phyloP scores from a whole-genome alignment of 768 basidiomycete genomes.

The Rhizopogon vinicolor region DNA sequence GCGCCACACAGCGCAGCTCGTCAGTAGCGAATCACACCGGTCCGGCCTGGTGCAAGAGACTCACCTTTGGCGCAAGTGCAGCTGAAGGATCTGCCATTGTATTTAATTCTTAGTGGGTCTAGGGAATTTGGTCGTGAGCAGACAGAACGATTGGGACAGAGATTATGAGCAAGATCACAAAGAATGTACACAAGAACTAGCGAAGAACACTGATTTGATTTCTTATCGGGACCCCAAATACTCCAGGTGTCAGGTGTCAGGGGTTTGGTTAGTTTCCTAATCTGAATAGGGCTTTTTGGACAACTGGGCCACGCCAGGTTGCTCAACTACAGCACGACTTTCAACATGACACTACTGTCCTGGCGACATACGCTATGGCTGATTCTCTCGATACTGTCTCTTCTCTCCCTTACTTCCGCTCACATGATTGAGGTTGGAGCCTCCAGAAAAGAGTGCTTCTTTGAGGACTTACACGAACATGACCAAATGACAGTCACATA shows the following conservation, averaged over 20 bases:
- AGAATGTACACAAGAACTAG: constrained; percentile 5
- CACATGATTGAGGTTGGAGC: constrained; percentile 76
- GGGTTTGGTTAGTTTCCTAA: constrained; percentile 15
- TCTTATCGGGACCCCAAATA: constrained; percentile 6
- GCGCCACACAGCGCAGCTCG: background rate
- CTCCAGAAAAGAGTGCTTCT: constrained; percentile 90
- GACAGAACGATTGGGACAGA: background rate
- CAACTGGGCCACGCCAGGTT: background rate
- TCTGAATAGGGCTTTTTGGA: background rate
- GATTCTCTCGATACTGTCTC: constrained; percentile 32
- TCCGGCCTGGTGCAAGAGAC: constrained; percentile 26
- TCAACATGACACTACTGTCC: constrained; percentile 28
- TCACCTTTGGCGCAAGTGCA: constrained; percentile 68
- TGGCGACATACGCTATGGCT: constrained; percentile 34
- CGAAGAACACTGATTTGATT: constrained; percentile 6
- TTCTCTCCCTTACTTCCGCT: constrained; percentile 38
- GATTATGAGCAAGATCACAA: constrained; percentile 1
- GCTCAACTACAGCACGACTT: background rate
- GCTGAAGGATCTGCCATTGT: constrained; percentile 57
- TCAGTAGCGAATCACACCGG: background rate
- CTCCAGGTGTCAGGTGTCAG: constrained; percentile 19
- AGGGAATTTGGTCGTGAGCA: background rate
- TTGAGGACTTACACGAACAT: constrained; percentile 87
- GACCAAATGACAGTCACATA: constrained; percentile 99
- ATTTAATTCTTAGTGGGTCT: constrained; percentile 3